phyloP scores from a whole-genome alignment of 192 early-diverging fungal genomes.

The Pilobolus umbonatus region DNA sequence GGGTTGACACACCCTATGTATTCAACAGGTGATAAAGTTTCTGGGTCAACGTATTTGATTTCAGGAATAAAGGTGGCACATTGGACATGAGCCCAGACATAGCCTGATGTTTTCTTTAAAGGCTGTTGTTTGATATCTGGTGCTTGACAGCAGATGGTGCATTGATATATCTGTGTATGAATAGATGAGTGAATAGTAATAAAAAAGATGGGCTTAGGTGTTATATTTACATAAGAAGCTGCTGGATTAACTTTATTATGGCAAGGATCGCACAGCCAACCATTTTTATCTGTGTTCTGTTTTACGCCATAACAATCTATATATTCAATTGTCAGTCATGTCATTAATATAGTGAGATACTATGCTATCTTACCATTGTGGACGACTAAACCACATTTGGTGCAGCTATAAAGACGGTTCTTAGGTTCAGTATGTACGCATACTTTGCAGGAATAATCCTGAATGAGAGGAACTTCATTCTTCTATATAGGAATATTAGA shows the following conservation, averaged over 20 bases:
- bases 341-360: too few relatives aligned
- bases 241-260: constrained; percentile 54
- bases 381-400: constrained; percentile 42
- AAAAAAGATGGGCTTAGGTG: background rate
- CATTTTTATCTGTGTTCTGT: background rate
- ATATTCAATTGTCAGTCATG: background rate
- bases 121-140: constrained; percentile 34
- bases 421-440: constrained; percentile 26
- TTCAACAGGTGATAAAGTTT: constrained; percentile 40
- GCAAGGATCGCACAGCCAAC: constrained; percentile 57
- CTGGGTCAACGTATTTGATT: constrained; percentile 40
- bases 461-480: too few relatives aligned
- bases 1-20: constrained; percentile 40
- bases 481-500: background rate
- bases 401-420: constrained; percentile 37
- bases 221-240: constrained; percentile 47
- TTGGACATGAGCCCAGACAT: constrained; percentile 73
- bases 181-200: too few relatives aligned
- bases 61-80: constrained; percentile 61
- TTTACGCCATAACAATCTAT: constrained; percentile 47
- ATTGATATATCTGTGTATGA: constrained; percentile 58
- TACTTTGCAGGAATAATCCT: too few relatives aligned
- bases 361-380: constrained; percentile 38
- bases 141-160: constrained; percentile 55
- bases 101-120: constrained; percentile 65